phyloP scores from a whole-genome alignment of 108 stramenopile genomes.

The Schizochytrium sp. region DNA sequence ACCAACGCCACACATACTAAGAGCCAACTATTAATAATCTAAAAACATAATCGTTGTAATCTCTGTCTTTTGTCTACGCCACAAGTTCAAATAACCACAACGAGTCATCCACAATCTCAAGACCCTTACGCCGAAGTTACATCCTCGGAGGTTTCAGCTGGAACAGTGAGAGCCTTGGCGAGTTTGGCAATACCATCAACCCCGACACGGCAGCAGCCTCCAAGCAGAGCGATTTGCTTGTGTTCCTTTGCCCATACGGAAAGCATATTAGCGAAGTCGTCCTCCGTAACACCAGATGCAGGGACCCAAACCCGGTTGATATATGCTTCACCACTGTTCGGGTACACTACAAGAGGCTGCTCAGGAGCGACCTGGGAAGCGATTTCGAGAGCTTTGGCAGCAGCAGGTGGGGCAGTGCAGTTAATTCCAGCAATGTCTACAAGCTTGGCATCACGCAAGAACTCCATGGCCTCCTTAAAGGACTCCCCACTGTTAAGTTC shows the following conservation, averaged over 20 bases:
- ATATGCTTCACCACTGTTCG: conserved; percentile 43
- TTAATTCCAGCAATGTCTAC: conserved; percentile 33
- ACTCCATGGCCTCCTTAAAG: neutral
- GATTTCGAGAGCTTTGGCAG: neutral
- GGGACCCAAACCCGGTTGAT: conserved; percentile 35
- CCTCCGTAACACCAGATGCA: conserved; percentile 7
- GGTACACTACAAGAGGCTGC: neutral
- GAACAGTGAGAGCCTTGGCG: neutral
- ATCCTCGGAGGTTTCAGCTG: neutral
- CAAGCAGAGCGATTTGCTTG: neutral
- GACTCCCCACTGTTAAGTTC: conserved; percentile 53
- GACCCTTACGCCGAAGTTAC: neutral
- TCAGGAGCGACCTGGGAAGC: neutral
- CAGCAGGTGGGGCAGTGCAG: conserved; percentile 11
- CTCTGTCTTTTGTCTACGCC: neutral
- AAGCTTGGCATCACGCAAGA: conserved; percentile 19
- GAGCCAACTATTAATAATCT: neutral
- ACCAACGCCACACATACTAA: too few species aligned
- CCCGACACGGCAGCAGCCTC: conserved; percentile 55
- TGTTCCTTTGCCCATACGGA: neutral
- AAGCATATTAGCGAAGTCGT: conserved; percentile 16
- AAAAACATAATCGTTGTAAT: neutral
- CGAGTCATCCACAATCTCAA: neutral
- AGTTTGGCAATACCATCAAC: conserved; percentile 17
- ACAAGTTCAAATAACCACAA: neutral